Evolutionary conservation across 768 basidiomycete genomes (phyloP), one percentile per base, ranked within the genome.

Genomic region (Podaxis mareebaensis): DNA sequence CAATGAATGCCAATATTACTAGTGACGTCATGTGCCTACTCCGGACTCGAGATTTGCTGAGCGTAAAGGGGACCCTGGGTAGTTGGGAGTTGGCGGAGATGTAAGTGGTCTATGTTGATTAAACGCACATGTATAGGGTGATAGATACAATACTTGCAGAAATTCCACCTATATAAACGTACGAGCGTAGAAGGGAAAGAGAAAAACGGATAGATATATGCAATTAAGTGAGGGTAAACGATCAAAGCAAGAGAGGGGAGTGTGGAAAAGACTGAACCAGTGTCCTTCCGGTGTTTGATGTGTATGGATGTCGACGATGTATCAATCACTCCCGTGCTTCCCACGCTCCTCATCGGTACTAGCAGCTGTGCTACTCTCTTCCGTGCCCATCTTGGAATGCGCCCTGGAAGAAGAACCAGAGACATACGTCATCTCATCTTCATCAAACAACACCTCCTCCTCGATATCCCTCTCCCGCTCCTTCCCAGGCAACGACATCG

Each of bases 381-480:
- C 78, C 15, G 79, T 82, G 30, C 79, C 78, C 48, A 76, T 65
- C 65, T 80, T 81, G 7, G 80, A 81, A 68, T 81, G 79, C 11
- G 67, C 71, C 33, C 33, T 33, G 38, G 79, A 70, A 39, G 78
- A 79, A 20, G 79, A 80, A 56, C 71, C 78, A 28, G 78, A 78
- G 38, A 76, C 76, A 69, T 79, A 80, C 13, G 75, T 77, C 59
- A 74, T 66, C 65, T 82, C 84, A 60, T 82, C 85, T 66, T 85
- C 86, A 68, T 91, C 88, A 68, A 91, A 88, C 13, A 89, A 70
- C 38, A 88, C 78, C 68, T 88, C 81, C 28, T 82, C 85, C 61
- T 81, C 84, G 26, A 63, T 63, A 61, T 78, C 79, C 8, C 74
- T 71, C 48, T 73, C 75, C 63, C 68, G 72, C 70, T 79, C 76